These are phyloP conservation scores for Thermothelomyces thermophilus DNA, from an alignment of 2,329 filamentous ascomycete genomes.

Conservation along the genomic window DNA sequence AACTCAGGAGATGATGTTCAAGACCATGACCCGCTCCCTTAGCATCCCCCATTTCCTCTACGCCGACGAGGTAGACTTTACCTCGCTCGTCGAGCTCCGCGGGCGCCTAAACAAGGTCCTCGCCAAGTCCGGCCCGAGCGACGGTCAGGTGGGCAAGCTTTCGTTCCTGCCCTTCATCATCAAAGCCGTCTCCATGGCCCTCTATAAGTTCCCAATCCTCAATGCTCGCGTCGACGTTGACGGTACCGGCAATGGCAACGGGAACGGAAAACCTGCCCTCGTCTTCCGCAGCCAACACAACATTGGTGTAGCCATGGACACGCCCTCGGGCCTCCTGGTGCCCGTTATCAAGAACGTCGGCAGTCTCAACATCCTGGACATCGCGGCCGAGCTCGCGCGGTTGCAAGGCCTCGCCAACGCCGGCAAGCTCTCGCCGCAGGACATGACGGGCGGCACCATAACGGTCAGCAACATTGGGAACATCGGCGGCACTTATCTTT, in stretches of 20 bases:
- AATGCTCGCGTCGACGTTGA: slow-evolving; percentile 74
- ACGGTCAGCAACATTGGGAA: slow-evolving; percentile 96
- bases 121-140: slow-evolving; percentile 39
- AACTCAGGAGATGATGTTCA: slow-evolving; percentile 92
- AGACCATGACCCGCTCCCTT: slow-evolving; percentile 88
- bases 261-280: slow-evolving; percentile 62
- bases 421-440: slow-evolving; percentile 67
- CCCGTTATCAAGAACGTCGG: slow-evolving; percentile 86
- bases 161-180: slow-evolving; percentile 93
- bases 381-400: slow-evolving; percentile 68
- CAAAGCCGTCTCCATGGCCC: slow-evolving; percentile 84
- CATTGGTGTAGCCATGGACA: slow-evolving; percentile 94
- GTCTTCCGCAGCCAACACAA: slow-evolving; percentile 81
- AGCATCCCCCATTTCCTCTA: slow-evolving; percentile 94
- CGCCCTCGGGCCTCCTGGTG: slow-evolving; percentile 78
- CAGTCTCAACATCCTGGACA: slow-evolving; percentile 65
- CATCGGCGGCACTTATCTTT: slow-evolving; percentile 86
- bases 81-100: slow-evolving; percentile 65
- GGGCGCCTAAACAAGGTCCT: slow-evolving; percentile 65
- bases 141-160: slow-evolving; percentile 53
- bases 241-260: slow-evolving; percentile 26
- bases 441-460: slow-evolving; percentile 83
- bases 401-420: slow-evolving; percentile 65
- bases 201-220: slow-evolving; percentile 75
- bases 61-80: slow-evolving; percentile 81